Evolutionary conservation across 495 filamentous ascomycete species (phyloP).

Genomic region (Aspergillus nanangensis): DNA sequence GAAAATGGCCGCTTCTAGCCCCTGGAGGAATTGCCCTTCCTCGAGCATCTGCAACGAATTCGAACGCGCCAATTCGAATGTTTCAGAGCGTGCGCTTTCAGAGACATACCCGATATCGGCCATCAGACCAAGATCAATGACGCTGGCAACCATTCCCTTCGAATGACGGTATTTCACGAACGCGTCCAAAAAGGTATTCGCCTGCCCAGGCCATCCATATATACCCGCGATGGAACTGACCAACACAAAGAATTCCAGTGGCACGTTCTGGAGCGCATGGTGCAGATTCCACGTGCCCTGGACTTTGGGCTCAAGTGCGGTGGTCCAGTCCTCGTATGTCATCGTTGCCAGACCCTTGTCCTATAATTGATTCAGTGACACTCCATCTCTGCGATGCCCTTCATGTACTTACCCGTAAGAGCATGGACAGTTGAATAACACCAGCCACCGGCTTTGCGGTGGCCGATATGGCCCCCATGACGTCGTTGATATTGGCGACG

Average conservation of each 20-base stretch:
- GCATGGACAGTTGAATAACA: conserved; percentile 29
- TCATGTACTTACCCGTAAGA: conserved; percentile 15
- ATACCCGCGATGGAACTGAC: conserved; percentile 28
- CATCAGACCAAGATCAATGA: conserved; percentile 27
- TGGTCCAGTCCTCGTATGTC: conserved; percentile 30
- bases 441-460: conserved; percentile 15
- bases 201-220: conserved; percentile 28
- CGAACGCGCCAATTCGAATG: not conserved
- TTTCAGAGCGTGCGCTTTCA: conserved; percentile 5
- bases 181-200: conserved; percentile 31
- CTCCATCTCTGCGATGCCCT: too few relatives aligned
- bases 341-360: conserved; percentile 36
- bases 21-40: conserved; percentile 2
- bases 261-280: conserved; percentile 25
- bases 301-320: conserved; percentile 33
- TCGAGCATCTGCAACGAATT: conserved; percentile 7
- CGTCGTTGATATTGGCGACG: conserved; percentile 7
- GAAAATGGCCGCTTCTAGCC: conserved; percentile 2
- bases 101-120: conserved; percentile 26
- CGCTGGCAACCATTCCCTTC: conserved; percentile 18
- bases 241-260: conserved; percentile 44
- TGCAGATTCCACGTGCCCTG: conserved; percentile 51
- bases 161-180: conserved; percentile 25
- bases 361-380: too few relatives aligned
- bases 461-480: conserved; percentile 2